Percentiles rank a stretch among this genome's conserved stretches.
Conservation (phyloP, 495 filamentous ascomycete species). For the Penicillium canescens region DNA sequence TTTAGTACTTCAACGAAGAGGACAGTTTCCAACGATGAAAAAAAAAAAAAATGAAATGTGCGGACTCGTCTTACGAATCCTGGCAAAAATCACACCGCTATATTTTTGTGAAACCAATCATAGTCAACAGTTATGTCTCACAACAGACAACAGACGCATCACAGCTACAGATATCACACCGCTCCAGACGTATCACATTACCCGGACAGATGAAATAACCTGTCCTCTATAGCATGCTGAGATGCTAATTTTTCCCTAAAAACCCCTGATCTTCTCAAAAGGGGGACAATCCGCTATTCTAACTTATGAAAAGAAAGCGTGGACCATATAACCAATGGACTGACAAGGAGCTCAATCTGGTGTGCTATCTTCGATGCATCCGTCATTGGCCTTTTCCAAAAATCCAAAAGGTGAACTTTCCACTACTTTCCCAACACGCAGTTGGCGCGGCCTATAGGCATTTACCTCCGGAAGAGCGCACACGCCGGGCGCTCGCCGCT, state of each 20-base stretch:
- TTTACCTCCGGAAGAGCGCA: conserved; percentile 6
- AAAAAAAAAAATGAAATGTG: no score
- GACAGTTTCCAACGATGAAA: no score
- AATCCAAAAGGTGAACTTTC: conserved; percentile 9
- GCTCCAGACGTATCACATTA: no score
- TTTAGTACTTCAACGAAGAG: neutral
- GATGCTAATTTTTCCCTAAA: neutral
- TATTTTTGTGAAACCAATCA: no score
- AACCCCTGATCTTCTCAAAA: neutral
- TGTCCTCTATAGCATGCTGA: no score
- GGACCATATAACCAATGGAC: neutral
- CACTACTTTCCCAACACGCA: conserved; percentile 5
- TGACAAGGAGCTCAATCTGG: conserved; percentile 9
- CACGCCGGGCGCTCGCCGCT: conserved; percentile 1
- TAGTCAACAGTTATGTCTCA: no score
- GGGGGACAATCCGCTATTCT: neutral
- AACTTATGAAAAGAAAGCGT: neutral
- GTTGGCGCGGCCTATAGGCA: conserved; percentile 3
- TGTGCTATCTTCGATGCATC: conserved; percentile 5
- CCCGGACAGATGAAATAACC: no score
- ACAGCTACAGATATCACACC: no score
- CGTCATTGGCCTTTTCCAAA: conserved; percentile 4
- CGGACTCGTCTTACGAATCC: no score
- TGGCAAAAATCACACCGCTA: no score
- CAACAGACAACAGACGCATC: no score